Evolutionary conservation across 1,284 basidiomycete species (phyloP).

Genomic region (Sporisorium scitamineum): DNA sequence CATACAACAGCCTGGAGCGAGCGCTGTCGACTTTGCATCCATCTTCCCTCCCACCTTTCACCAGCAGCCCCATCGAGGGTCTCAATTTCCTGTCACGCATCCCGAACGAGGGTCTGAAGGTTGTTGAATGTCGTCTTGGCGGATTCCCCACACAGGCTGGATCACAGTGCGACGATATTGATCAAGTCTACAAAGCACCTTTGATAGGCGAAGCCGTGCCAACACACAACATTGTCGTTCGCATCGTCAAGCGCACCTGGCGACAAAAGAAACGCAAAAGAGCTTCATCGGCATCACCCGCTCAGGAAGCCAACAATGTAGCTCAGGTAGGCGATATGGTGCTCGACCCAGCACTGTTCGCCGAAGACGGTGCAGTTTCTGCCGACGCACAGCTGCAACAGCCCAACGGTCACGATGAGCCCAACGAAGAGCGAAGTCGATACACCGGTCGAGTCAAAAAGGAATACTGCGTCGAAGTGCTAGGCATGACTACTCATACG

Average conservation of each 20-base stretch:
- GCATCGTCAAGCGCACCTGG: slow-evolving; percentile 53
- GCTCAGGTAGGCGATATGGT: background rate
- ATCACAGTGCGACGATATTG: background rate
- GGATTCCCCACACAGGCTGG: background rate
- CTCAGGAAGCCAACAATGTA: background rate
- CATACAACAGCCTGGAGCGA: slow-evolving; percentile 36
- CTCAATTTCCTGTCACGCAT: slow-evolving; percentile 53
- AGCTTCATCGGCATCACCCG: background rate
- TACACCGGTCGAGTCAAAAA: slow-evolving; percentile 67
- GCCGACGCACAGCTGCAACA: background rate
- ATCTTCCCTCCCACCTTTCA: slow-evolving; percentile 34
- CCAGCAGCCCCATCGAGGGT: slow-evolving; percentile 44
- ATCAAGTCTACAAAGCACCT: slow-evolving; percentile 38
- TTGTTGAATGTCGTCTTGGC: slow-evolving; percentile 59
- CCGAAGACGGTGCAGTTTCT: background rate
- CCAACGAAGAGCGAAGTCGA: slow-evolving; percentile 1
- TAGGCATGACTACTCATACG: slow-evolving; percentile 83
- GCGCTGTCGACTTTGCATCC: slow-evolving; percentile 57
- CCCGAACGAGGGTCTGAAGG: slow-evolving; percentile 27
- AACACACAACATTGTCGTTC: slow-evolving; percentile 50
- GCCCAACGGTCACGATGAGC: background rate
- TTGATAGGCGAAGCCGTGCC: slow-evolving; percentile 46
- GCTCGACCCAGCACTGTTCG: slow-evolving; percentile 33
- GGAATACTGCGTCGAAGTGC: slow-evolving; percentile 79
- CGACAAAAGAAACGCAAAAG: slow-evolving; percentile 46